Evolutionary conservation across 2,329 filamentous ascomycete genomes (phyloP).

Genomic region (Xylaria polymorpha): DNA sequence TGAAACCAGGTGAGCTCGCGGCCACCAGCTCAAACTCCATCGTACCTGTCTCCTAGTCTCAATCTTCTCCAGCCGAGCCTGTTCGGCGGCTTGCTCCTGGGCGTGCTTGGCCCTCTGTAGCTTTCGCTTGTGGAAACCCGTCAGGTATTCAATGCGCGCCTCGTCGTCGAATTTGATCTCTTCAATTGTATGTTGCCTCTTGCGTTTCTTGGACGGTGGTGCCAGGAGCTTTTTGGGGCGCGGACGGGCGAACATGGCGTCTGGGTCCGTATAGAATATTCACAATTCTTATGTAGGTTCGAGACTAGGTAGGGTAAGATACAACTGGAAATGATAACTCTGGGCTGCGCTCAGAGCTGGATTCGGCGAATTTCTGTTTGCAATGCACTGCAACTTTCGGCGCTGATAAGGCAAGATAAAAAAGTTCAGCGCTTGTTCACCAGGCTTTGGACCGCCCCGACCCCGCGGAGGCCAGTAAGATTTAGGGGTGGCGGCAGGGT

Average conservation of each 20-base stretch:
- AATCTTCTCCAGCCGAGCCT: constrained; percentile 80
- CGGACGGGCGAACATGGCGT: constrained; percentile 66
- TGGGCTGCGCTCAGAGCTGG: neutral
- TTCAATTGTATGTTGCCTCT: constrained; percentile 70
- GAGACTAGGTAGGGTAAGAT: neutral
- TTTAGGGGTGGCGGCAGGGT: constrained; percentile 17
- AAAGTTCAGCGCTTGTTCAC: constrained; percentile 19
- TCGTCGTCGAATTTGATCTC: constrained; percentile 87
- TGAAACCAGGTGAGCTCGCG: neutral
- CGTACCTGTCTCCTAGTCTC: constrained; percentile 79
- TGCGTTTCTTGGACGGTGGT: constrained; percentile 74
- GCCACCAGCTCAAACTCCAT: constrained; percentile 42
- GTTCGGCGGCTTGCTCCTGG: constrained; percentile 81
- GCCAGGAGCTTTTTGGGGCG: constrained; percentile 70
- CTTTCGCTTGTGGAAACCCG: constrained; percentile 97
- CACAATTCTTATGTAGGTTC: neutral
- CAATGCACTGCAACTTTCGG: neutral
- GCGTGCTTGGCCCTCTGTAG: constrained; percentile 85
- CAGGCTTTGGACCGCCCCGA: neutral
- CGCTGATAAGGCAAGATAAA: constrained; percentile 28
- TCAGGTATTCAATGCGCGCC: constrained; percentile 87
- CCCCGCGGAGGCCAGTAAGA: constrained; percentile 22
- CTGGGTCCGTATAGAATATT: constrained; percentile 25
- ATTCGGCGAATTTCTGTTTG: neutral
- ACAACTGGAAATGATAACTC: neutral